Conservation (phyloP, 805 yeast genomes). For the Candida boleticola region DNA sequence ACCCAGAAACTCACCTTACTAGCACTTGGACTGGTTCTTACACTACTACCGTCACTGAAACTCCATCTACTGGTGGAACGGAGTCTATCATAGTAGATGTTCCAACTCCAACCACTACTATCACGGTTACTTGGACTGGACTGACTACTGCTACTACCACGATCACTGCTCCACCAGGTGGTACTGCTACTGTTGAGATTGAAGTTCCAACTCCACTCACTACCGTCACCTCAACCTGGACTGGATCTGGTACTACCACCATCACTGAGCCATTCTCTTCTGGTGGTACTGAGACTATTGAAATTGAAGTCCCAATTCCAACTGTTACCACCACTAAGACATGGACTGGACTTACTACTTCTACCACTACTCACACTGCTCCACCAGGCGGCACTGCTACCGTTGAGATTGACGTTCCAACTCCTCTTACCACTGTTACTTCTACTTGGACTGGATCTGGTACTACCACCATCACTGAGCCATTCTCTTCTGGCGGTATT, state of each 20-base stretch:
- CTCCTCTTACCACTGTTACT: slow-evolving; percentile 5
- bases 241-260: not conserved
- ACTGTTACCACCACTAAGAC: not conserved
- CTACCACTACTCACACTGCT: not conserved
- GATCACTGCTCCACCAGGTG: not conserved
- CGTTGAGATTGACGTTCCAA: slow-evolving; percentile 1
- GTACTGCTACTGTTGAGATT: slow-evolving; percentile 2
- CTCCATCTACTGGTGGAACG: slow-evolving; percentile 11
- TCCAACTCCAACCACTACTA: slow-evolving; percentile 16
- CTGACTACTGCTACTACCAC: slow-evolving; percentile 12
- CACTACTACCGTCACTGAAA: slow-evolving; percentile 1
- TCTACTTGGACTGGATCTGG: slow-evolving; percentile 10
- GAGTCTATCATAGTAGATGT: slow-evolving; percentile 11
- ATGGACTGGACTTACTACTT: slow-evolving; percentile 1
- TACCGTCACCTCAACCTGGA: not conserved
- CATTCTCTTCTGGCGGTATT: slow-evolving; percentile 5
- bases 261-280: slow-evolving; percentile 2
- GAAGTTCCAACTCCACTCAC: slow-evolving; percentile 7
- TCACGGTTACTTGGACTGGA: slow-evolving; percentile 14
- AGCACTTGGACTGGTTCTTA: slow-evolving; percentile 10
- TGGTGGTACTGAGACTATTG: slow-evolving; percentile 6
- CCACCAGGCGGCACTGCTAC: slow-evolving; percentile 1
- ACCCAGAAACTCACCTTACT: slow-evolving; percentile 9
- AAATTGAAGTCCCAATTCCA: slow-evolving; percentile 4
- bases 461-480: slow-evolving; percentile 9